Conservation (phyloP, 805 yeast species). For the Myxozyma melibiosi region DNA sequence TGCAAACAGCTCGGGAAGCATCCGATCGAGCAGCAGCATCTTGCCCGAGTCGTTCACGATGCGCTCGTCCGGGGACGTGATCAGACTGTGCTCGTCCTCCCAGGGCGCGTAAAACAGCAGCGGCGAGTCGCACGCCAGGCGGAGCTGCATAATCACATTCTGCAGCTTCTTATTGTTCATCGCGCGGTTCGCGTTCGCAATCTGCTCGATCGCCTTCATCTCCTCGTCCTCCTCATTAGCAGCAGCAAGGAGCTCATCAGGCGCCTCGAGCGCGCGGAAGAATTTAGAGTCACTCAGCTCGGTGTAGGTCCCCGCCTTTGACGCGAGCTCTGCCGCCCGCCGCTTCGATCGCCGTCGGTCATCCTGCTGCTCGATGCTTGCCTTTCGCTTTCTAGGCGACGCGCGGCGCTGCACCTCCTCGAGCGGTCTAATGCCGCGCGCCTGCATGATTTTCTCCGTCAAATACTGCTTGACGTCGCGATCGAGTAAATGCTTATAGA, state of each 20-base stretch:
- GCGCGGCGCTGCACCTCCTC: background rate
- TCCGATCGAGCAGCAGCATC: constrained; percentile 65
- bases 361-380: too few species aligned
- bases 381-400: background rate
- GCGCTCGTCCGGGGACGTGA: constrained; percentile 43
- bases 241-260: background rate
- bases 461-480: constrained; percentile 44
- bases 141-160: constrained; percentile 78
- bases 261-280: constrained; percentile 11
- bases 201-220: constrained; percentile 11
- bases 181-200: constrained; percentile 35
- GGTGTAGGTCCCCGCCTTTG: too few species aligned
- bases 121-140: constrained; percentile 85
- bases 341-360: too few species aligned
- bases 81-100: constrained; percentile 45
- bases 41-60: constrained; percentile 69
- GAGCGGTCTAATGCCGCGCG: constrained; percentile 8
- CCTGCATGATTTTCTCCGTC: constrained; percentile 36
- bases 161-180: constrained; percentile 57
- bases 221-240: constrained; percentile 11
- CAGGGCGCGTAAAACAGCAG: constrained; percentile 82
- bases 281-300: constrained; percentile 18
- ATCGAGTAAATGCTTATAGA: constrained; percentile 56
- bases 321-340: too few species aligned
- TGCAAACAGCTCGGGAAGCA: constrained; percentile 54